phyloP scores from a whole-genome alignment of 108 stramenopile genomes.

The Chaetoceros muelleri region DNA sequence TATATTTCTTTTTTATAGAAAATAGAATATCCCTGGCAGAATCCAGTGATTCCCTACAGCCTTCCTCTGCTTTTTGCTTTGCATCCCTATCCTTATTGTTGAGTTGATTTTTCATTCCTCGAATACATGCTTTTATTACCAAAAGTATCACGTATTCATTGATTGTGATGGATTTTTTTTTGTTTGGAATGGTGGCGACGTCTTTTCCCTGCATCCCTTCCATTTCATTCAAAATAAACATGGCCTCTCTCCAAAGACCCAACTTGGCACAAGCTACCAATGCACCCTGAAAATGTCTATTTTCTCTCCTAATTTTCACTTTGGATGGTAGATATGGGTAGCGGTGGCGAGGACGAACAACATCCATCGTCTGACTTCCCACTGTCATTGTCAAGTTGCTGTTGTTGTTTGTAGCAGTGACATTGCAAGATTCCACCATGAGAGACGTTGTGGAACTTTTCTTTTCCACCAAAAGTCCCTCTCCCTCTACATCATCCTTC shows the following conservation, averaged over 20 bases:
- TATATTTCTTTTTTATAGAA: not conserved
- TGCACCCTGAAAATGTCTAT: constrained; percentile 66
- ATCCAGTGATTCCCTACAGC: not conserved
- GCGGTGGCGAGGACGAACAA: not conserved
- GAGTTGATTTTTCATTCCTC: not conserved
- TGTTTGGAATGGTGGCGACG: not conserved
- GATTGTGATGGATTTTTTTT: not conserved
- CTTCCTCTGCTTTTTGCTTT: not conserved
- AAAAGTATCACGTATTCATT: not conserved
- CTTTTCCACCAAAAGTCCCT: too few relatives aligned
- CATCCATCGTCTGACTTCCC: not conserved
- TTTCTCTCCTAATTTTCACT: constrained; percentile 31
- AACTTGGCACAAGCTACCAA: constrained; percentile 66
- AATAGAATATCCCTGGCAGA: not conserved
- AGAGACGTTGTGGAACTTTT: not conserved
- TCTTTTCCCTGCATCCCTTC: constrained; percentile 7
- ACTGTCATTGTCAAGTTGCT: too few relatives aligned
- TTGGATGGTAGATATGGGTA: too few relatives aligned
- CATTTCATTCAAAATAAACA: constrained; percentile 47
- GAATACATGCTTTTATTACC: not conserved
- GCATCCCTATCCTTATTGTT: not conserved
- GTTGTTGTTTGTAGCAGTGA: too few relatives aligned
- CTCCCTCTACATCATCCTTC: not conserved
- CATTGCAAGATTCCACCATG: too few relatives aligned
- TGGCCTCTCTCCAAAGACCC: constrained; percentile 57